A percentile compares a stretch with the other conserved stretches of the same genome.
These are phyloP conservation scores for Yarrowia alimentaria DNA, from an alignment of 805 yeast species.

Conservation along the genomic window DNA sequence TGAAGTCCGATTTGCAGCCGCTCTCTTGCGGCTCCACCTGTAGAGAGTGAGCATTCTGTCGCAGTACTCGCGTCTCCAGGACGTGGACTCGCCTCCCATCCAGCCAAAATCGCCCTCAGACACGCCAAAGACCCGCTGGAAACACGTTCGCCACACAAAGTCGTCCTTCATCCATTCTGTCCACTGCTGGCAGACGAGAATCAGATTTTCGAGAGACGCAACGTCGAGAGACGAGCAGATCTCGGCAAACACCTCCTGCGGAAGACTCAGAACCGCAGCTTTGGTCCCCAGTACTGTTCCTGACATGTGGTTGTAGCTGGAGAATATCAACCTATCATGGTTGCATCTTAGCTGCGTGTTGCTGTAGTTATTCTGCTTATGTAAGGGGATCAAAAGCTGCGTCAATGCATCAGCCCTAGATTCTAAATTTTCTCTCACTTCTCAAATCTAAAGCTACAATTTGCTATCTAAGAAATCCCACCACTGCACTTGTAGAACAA, in stretches of 20 bases:
- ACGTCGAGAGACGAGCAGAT: slow-evolving; percentile 24
- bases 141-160: slow-evolving; percentile 27
- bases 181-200: slow-evolving; percentile 23
- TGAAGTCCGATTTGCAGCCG: slow-evolving; percentile 8
- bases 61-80: slow-evolving; percentile 24
- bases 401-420: too few relatives aligned
- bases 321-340: slow-evolving; percentile 13
- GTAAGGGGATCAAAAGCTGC: background rate
- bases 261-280: slow-evolving; percentile 17
- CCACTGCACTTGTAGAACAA: too few relatives aligned
- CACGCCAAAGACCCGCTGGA: slow-evolving; percentile 19
- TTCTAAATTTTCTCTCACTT: too few relatives aligned
- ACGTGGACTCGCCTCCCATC: slow-evolving; percentile 22
- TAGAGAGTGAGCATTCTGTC: slow-evolving; percentile 23
- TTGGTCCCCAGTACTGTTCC: slow-evolving; percentile 3
- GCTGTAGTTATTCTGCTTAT: background rate
- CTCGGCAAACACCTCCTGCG: slow-evolving; percentile 24
- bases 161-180: slow-evolving; percentile 24
- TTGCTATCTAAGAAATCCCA: too few relatives aligned
- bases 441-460: too few relatives aligned
- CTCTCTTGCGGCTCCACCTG: slow-evolving; percentile 22
- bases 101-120: slow-evolving; percentile 22
- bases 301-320: slow-evolving; percentile 3
- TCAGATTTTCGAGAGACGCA: slow-evolving; percentile 5
- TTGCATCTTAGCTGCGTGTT: slow-evolving; percentile 22